Evolutionary conservation across 2,329 filamentous ascomycete species (phyloP).

Genomic region (Coniochaeta hoffmannii): DNA sequence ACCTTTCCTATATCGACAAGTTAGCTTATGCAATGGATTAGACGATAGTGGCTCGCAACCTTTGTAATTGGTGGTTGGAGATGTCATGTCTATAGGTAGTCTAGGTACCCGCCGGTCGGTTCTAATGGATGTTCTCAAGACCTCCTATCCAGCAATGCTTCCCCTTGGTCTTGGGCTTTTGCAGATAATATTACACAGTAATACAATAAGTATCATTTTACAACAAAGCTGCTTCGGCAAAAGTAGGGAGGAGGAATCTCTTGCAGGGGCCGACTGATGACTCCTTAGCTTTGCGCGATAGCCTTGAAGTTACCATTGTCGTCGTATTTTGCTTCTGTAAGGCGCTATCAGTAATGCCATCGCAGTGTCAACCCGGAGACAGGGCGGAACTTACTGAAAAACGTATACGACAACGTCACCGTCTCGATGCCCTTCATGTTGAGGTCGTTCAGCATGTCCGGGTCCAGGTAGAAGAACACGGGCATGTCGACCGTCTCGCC

Average conservation of each 20-base stretch:
- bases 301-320: slow-evolving; percentile 62
- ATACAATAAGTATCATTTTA: too few species aligned
- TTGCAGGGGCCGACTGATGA: background rate
- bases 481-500: slow-evolving; percentile 99
- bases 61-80: too few species aligned
- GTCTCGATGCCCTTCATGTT: slow-evolving; percentile 93
- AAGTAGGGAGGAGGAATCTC: background rate
- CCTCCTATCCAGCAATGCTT: background rate
- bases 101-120: background rate
- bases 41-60: too few species aligned
- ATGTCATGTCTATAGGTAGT: background rate
- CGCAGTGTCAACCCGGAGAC: background rate
- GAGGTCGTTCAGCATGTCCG: slow-evolving; percentile 84
- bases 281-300: slow-evolving; percentile 7
- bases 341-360: background rate
- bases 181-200: background rate
- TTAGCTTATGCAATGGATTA: too few species aligned
- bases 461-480: slow-evolving; percentile 98
- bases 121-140: background rate
- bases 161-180: background rate
- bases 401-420: slow-evolving; percentile 93
- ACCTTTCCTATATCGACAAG: too few species aligned
- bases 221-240: background rate
- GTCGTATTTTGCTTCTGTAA: slow-evolving; percentile 72
- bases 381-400: slow-evolving; percentile 74